Percentiles rank a stretch among this genome's conserved stretches.
These are phyloP conservation scores for Pelargonium nanum DNA, from an alignment of 345 rosid species.

Conservation along the genomic window DNA sequence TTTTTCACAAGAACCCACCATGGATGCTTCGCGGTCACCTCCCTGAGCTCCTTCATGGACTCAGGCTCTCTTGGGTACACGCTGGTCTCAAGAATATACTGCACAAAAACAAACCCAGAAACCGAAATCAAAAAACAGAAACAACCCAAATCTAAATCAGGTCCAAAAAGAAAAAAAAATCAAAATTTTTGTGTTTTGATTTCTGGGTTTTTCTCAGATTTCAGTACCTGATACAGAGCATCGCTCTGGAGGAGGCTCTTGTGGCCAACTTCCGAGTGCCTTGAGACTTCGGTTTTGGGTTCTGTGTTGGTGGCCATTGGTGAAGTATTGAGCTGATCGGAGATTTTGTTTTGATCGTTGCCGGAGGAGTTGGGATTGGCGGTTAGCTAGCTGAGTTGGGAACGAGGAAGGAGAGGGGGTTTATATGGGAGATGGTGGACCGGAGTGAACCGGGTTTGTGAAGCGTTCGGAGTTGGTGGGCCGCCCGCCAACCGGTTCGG, in stretches of 20 bases:
- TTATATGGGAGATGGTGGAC: constrained; percentile 10
- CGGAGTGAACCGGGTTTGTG: constrained; percentile 16
- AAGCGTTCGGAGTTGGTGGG: constrained; percentile 5
- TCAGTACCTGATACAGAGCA: constrained; percentile 75
- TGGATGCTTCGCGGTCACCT: constrained; percentile 88
- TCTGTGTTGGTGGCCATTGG: constrained; percentile 46
- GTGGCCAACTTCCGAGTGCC: constrained; percentile 94
- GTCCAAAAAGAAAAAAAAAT: neutral
- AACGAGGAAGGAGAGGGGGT: neutral
- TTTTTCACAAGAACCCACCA: constrained; percentile 48
- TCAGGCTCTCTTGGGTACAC: constrained; percentile 96
- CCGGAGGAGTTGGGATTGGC: neutral
- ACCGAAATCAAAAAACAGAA: neutral
- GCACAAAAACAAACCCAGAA: neutral
- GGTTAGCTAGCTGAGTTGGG: constrained; percentile 4
- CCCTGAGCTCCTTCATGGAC: constrained; percentile 91
- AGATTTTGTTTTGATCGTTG: neutral
- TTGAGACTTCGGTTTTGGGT: constrained; percentile 38
- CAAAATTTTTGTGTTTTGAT: too few relatives aligned
- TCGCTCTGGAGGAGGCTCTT: constrained; percentile 90
- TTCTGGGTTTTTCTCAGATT: neutral
- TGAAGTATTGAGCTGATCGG: neutral
- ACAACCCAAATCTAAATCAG: neutral
- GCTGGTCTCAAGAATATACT: constrained; percentile 96
- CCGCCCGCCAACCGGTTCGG: constrained; percentile 25